Evolutionary conservation across 2,329 filamentous ascomycete genomes (phyloP).

Genomic region (Exophiala lecanii-corni): DNA sequence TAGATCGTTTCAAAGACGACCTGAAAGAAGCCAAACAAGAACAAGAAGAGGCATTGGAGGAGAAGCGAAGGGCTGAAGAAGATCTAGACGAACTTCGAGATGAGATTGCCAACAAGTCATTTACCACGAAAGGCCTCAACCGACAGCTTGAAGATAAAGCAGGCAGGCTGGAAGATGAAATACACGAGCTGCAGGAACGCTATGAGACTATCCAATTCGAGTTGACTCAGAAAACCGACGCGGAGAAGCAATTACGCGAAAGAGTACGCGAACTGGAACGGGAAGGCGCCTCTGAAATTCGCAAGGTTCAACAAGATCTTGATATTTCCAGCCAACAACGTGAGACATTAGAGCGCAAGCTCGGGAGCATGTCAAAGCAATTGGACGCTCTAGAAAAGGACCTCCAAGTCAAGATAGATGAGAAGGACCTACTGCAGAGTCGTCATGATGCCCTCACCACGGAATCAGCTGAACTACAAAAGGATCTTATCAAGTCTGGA

Average conservation of each 20-base stretch:
- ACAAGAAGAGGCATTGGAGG: constrained; percentile 47
- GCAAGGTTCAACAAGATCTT: constrained; percentile 40
- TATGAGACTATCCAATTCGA: constrained; percentile 41
- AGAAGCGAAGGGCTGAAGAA: constrained; percentile 48
- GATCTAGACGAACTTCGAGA: constrained; percentile 63
- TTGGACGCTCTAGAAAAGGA: constrained; percentile 55
- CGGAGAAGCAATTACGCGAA: constrained; percentile 36
- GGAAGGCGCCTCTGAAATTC: constrained; percentile 35
- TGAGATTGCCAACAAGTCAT: constrained; percentile 73
- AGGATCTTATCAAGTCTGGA: constrained; percentile 52
- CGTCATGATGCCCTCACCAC: constrained; percentile 63
- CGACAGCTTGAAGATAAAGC: constrained; percentile 71
- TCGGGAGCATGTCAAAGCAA: constrained; percentile 39
- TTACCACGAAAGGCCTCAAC: constrained; percentile 68
- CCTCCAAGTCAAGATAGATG: constrained; percentile 52
- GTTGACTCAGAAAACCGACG: constrained; percentile 40
- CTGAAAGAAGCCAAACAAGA: constrained; percentile 41
- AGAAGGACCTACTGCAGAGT: constrained; percentile 65
- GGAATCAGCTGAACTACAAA: constrained; percentile 64
- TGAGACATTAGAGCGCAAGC: constrained; percentile 43
- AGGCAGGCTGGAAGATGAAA: constrained; percentile 61
- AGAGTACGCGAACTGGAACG: constrained; percentile 41
- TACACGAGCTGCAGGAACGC: constrained; percentile 50
- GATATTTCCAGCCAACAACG: constrained; percentile 41
- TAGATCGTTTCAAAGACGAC: constrained; percentile 36